A percentile compares a stretch with the other conserved stretches of the same genome.
These are phyloP conservation scores for Leishmania guyanensis DNA, from an alignment of 208 protist species.

Conservation along the genomic window DNA sequence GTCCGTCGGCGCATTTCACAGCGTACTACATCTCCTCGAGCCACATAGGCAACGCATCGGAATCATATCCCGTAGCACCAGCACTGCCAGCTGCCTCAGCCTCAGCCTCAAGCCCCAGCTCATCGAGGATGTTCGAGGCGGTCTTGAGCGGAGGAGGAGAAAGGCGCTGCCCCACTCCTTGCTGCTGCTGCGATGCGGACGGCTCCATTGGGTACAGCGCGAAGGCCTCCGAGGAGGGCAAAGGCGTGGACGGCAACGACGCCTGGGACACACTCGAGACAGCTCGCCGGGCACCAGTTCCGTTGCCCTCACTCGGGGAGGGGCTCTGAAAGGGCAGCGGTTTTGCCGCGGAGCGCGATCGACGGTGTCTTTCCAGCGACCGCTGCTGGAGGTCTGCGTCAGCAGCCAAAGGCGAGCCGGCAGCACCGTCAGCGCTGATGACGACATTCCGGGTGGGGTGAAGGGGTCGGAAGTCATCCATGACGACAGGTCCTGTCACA, in stretches of 20 bases:
- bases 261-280: background rate
- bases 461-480: no score
- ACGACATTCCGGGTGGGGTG: no score
- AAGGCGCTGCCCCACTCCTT: background rate
- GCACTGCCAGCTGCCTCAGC: background rate
- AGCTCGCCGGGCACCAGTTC: no score
- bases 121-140: conserved; percentile 12
- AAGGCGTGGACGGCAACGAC: background rate
- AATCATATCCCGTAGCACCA: background rate
- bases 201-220: background rate
- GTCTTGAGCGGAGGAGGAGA: background rate
- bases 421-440: background rate
- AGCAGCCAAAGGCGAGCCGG: background rate
- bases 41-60: conserved; percentile 16
- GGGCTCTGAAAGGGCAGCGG: background rate
- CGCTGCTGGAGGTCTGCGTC: background rate
- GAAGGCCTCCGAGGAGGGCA: background rate
- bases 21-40: conserved; percentile 11
- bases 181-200: background rate
- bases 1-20: background rate
- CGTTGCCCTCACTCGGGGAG: background rate
- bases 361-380: background rate
- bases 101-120: background rate
- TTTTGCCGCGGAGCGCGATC: background rate
- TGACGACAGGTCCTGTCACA: no score